Evolutionary conservation across 495 filamentous ascomycete species (phyloP).

Genomic region (Penicillium flavigenum): DNA sequence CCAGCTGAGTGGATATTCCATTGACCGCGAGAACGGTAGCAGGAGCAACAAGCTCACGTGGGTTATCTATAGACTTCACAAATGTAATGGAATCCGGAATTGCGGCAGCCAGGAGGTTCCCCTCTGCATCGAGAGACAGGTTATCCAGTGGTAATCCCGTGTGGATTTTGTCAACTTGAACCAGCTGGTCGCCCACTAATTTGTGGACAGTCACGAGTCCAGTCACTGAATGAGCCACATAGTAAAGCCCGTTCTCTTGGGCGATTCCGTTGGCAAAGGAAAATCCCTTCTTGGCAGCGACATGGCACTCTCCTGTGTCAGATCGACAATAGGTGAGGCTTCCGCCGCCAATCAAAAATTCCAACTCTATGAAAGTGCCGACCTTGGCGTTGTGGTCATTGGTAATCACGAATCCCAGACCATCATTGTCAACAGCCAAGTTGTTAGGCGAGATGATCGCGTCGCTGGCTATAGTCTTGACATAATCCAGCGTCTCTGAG

Average conservation of each 20-base stretch:
- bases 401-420: not conserved
- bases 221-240: not conserved
- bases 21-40: not conserved
- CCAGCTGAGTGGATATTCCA: not conserved
- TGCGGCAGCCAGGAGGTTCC: slow-evolving; percentile 35
- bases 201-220: not conserved
- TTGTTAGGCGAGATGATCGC: not conserved
- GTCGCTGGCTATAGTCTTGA: not conserved
- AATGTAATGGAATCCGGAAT: slow-evolving; percentile 25
- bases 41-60: not conserved
- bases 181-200: not conserved
- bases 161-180: not conserved
- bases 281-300: not conserved
- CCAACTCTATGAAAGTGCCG: not conserved
- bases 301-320: not conserved
- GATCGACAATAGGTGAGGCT: not conserved
- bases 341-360: not conserved
- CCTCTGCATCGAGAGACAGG: slow-evolving; percentile 37
- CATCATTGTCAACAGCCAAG: not conserved
- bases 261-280: not conserved
- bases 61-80: slow-evolving; percentile 7
- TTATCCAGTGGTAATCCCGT: slow-evolving; percentile 31
- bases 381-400: not conserved
- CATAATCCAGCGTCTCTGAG: not conserved
- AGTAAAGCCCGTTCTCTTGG: not conserved